phyloP scores from a whole-genome alignment of 2,329 filamentous ascomycete genomes.

The Aspergillus texensis region DNA sequence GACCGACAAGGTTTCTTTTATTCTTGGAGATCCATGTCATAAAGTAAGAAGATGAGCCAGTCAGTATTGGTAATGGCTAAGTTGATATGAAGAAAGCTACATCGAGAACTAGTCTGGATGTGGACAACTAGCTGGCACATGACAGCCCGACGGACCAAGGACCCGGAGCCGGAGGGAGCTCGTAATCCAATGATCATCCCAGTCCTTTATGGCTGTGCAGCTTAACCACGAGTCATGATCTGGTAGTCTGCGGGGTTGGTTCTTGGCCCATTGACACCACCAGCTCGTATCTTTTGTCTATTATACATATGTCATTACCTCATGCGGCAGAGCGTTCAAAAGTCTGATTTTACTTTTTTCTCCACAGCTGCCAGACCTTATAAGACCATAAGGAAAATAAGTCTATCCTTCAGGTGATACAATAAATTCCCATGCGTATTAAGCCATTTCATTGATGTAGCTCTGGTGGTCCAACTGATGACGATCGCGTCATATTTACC shows the following conservation, averaged over 20 bases:
- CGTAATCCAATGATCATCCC: not conserved
- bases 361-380: not conserved
- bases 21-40: no score
- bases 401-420: not conserved
- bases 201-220: not conserved
- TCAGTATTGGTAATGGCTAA: no score
- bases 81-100: no score
- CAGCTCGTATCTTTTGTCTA: not conserved
- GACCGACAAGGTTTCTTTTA: no score
- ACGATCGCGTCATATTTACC: not conserved
- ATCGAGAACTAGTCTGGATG: no score
- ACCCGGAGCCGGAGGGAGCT: not conserved
- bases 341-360: not conserved
- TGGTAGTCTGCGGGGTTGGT: not conserved
- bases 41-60: no score
- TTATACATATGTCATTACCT: not conserved
- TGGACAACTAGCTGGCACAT: not conserved
- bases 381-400: not conserved
- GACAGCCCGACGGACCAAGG: not conserved
- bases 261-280: not conserved
- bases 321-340: not conserved
- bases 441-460: constrained; percentile 4
- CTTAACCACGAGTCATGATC: not conserved
- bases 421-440: not conserved
- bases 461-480: not conserved